Conservation (phyloP, 176 grass and related monocot species). For the Triticum dicoccoides region DNA sequence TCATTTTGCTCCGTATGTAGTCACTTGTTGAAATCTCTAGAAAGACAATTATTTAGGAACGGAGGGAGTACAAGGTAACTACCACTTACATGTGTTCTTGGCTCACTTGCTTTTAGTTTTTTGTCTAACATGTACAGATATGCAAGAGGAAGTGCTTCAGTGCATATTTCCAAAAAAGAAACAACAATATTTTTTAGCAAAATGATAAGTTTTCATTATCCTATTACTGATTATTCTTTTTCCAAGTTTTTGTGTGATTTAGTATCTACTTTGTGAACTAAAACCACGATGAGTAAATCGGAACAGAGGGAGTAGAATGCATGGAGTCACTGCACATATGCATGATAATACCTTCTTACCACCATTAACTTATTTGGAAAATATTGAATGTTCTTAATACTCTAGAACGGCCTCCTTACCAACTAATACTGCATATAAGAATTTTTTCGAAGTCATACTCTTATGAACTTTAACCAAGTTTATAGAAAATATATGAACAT, state of each 20-base stretch:
- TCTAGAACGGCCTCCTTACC: not conserved
- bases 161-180: not conserved
- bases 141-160: not conserved
- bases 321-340: not conserved
- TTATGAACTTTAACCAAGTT: not conserved
- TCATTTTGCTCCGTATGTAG: no score
- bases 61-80: conserved; percentile 27
- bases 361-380: not conserved
- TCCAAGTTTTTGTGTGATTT: not conserved
- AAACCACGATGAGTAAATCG: no score
- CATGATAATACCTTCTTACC: not conserved
- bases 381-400: not conserved
- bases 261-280: not conserved
- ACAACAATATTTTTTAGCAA: not conserved
- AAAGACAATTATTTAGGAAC: no score
- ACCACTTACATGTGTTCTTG: not conserved
- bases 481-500: not conserved
- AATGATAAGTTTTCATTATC: not conserved
- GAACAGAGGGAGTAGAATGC: not conserved
- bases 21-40: no score
- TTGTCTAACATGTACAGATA: not conserved
- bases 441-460: not conserved
- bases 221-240: not conserved
- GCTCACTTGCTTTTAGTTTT: not conserved
- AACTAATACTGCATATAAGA: not conserved